phyloP scores from a whole-genome alignment of 495 filamentous ascomycete genomes.

The Venustampulla echinocandica region DNA sequence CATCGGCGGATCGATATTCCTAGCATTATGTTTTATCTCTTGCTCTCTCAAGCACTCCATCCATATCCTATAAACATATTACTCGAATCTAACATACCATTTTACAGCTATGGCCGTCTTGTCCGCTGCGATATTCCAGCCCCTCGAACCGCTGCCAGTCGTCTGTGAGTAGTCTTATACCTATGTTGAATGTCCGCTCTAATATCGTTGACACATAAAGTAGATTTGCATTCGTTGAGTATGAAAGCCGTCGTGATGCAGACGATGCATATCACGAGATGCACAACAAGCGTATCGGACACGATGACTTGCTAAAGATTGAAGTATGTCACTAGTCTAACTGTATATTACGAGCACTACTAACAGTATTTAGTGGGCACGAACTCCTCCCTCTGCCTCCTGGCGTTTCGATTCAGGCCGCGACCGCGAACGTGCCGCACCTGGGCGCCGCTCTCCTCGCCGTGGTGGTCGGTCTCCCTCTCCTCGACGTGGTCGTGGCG shows the following conservation, averaged over 20 bases:
- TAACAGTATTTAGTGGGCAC: conserved; percentile 67
- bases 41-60: conserved; percentile 4
- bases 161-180: conserved; percentile 63
- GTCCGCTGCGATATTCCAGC: conserved; percentile 99
- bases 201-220: conserved; percentile 26
- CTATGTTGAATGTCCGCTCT: conserved; percentile 17
- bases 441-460: conserved; percentile 63
- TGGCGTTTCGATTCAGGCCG: conserved; percentile 94
- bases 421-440: conserved; percentile 57
- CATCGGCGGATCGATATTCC: conserved; percentile 18
- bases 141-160: conserved; percentile 80
- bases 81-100: conserved; percentile 14
- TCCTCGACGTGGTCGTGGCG: conserved; percentile 54
- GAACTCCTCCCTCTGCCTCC: conserved; percentile 93
- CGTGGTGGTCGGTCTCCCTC: conserved; percentile 67
- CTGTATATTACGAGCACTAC: conserved; percentile 4
- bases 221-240: conserved; percentile 99
- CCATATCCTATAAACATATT: conserved; percentile 14
- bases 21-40: conserved; percentile 10
- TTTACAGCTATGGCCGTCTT: conserved; percentile 83
- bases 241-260: conserved; percentile 96
- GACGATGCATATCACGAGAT: conserved; percentile 99
- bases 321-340: conserved; percentile 54
- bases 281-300: conserved; percentile 97
- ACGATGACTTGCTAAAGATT: conserved; percentile 95